A percentile compares a stretch with the other conserved stretches of the same genome.
Conservation (phyloP, 139 green algal genomes). For the Monoraphidium neglectum region DNA sequence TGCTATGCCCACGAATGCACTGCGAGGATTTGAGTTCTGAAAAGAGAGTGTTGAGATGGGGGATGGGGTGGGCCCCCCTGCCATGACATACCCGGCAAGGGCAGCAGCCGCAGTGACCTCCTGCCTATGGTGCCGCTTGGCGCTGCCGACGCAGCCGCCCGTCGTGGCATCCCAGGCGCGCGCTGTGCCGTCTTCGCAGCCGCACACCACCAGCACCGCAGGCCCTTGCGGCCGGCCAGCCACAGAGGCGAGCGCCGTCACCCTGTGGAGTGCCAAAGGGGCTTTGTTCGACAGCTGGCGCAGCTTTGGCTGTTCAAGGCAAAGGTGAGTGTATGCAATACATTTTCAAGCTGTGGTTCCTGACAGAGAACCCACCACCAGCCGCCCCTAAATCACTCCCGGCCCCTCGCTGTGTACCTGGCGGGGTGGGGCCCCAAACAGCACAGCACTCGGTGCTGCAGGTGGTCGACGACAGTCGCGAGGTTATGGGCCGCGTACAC, state of each 20-base stretch:
- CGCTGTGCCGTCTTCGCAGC: constrained; percentile 19
- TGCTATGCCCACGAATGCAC: background rate
- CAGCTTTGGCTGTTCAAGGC: background rate
- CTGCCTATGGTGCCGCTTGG: background rate
- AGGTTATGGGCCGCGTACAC: constrained; percentile 14
- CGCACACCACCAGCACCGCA: background rate
- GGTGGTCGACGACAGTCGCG: constrained; percentile 11
- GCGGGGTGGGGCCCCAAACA: constrained; percentile 14
- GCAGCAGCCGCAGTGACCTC: constrained; percentile 14
- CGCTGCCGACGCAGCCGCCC: background rate
- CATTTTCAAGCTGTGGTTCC: background rate
- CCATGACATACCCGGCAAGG: constrained; percentile 5
- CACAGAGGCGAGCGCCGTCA: background rate
- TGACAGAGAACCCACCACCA: background rate
- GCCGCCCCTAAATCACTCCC: too few species aligned
- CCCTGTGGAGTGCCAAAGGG: background rate
- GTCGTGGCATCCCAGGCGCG: constrained; percentile 14
- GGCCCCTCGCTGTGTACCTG: constrained; percentile 10
- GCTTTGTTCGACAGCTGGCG: background rate
- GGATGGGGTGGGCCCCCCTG: background rate
- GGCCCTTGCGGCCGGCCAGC: background rate
- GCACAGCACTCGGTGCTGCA: background rate
- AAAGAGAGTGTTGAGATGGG: background rate
- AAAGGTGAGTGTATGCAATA: background rate
- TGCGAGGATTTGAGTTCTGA: background rate